phyloP scores from a whole-genome alignment of 176 grass and related monocot species.

The Hordeum marinum region DNA sequence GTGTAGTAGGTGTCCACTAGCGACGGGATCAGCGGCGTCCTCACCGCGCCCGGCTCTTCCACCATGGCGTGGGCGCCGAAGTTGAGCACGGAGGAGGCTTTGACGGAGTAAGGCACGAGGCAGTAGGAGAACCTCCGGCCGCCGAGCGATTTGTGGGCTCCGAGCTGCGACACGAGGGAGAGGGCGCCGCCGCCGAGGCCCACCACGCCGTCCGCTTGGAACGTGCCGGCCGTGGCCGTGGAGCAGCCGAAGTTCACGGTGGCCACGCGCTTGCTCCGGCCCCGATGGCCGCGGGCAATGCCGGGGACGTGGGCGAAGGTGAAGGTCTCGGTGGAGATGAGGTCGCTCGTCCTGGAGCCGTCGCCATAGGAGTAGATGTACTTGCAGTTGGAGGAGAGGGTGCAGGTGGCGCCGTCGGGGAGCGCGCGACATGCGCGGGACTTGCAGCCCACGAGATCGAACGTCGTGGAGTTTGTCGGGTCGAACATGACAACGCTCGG shows the following conservation, averaged over 20 bases:
- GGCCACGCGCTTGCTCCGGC: neutral
- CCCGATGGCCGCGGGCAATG: neutral
- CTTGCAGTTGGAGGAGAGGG: slow-evolving; percentile 21
- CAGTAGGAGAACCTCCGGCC: slow-evolving; percentile 62
- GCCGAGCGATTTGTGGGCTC: neutral
- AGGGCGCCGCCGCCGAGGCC: slow-evolving; percentile 41
- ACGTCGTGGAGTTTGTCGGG: slow-evolving; percentile 32
- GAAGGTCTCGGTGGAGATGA: slow-evolving; percentile 31
- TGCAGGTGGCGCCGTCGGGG: neutral
- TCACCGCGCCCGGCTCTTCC: neutral
- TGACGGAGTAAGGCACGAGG: too few relatives aligned
- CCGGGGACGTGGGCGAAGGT: slow-evolving; percentile 18
- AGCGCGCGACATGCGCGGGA: slow-evolving; percentile 5
- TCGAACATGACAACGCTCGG: slow-evolving; percentile 12
- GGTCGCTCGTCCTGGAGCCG: too few relatives aligned
- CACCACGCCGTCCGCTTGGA: slow-evolving; percentile 39
- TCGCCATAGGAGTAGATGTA: slow-evolving; percentile 17
- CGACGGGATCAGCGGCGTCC: slow-evolving; percentile 15
- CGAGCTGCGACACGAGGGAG: slow-evolving; percentile 55
- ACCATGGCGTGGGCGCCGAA: slow-evolving; percentile 16
- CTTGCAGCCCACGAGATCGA: slow-evolving; percentile 15
- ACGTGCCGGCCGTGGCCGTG: neutral
- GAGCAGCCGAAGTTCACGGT: slow-evolving; percentile 50
- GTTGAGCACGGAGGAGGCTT: too few relatives aligned
- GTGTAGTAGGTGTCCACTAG: slow-evolving; percentile 26